These are phyloP conservation scores for Moelleriella libera DNA, from an alignment of 2,329 filamentous ascomycete genomes.

Conservation along the genomic window DNA sequence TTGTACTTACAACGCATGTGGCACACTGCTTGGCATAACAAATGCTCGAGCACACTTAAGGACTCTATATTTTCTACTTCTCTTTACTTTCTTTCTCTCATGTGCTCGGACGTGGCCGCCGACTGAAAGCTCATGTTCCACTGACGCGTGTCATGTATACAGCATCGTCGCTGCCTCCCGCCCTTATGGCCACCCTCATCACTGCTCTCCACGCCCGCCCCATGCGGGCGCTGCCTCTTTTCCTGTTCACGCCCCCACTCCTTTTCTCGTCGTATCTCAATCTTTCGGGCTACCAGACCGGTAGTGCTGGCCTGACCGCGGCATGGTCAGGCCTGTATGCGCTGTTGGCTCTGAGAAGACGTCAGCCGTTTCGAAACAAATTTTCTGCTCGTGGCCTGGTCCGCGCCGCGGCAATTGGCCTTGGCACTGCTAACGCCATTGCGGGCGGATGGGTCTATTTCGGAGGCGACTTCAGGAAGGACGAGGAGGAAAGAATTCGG, in stretches of 20 bases:
- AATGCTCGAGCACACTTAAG: no score
- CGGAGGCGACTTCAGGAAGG: slow-evolving; percentile 33
- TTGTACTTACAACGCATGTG: no score
- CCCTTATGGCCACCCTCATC: slow-evolving; percentile 40
- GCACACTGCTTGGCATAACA: no score
- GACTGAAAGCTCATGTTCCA: no score
- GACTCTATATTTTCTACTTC: no score
- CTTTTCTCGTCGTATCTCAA: slow-evolving; percentile 42
- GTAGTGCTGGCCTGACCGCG: slow-evolving; percentile 39
- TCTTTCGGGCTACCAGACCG: slow-evolving; percentile 42
- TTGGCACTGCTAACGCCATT: slow-evolving; percentile 32
- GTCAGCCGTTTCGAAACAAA: slow-evolving; percentile 24
- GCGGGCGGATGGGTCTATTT: slow-evolving; percentile 39
- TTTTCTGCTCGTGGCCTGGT: slow-evolving; percentile 35
- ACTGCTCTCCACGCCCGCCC: slow-evolving; percentile 42
- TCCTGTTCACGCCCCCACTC: slow-evolving; percentile 26
- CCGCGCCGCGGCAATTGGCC: slow-evolving; percentile 32
- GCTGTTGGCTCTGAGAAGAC: slow-evolving; percentile 35
- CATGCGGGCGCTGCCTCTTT: slow-evolving; percentile 34
- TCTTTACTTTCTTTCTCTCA: no score
- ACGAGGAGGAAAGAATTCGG: slow-evolving; percentile 31
- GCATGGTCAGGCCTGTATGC: slow-evolving; percentile 45
- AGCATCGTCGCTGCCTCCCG: slow-evolving; percentile 41
- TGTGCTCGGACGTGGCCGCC: no score
- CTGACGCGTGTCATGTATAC: neutral